Evolutionary conservation across 768 basidiomycete genomes (phyloP).

Genomic region (Pisolithus marmoratus): DNA sequence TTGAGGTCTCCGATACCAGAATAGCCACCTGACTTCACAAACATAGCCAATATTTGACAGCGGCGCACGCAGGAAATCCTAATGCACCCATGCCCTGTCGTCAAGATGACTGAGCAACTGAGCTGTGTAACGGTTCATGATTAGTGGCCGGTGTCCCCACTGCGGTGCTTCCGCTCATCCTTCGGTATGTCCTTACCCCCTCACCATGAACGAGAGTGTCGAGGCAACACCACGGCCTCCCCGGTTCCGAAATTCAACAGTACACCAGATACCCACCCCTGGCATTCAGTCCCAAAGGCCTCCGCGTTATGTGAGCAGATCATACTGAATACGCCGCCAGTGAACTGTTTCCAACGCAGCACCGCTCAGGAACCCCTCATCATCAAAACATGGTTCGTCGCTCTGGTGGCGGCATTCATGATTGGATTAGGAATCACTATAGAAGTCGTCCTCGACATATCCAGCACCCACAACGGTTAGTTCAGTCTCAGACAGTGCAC

Average conservation of each 20-base stretch:
- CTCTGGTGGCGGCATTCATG: constrained; percentile 38
- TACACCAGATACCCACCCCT: constrained; percentile 46
- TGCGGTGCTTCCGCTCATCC: too few species aligned
- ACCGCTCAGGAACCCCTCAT: constrained; percentile 22
- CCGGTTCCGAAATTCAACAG: constrained; percentile 37
- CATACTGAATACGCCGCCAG: not conserved
- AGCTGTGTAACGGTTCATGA: too few species aligned
- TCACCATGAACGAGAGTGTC: constrained; percentile 5
- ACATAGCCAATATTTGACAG: too few species aligned
- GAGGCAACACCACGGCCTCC: constrained; percentile 18
- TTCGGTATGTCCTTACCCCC: not conserved
- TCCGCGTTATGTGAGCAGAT: constrained; percentile 37
- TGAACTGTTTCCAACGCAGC: not conserved
- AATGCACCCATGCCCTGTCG: too few species aligned
- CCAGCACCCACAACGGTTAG: constrained; percentile 39
- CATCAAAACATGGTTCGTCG: constrained; percentile 34
- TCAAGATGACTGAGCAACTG: too few species aligned
- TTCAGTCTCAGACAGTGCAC: constrained; percentile 7
- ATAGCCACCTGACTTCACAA: too few species aligned
- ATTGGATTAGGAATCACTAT: constrained; percentile 42
- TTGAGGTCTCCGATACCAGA: too few species aligned
- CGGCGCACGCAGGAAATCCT: too few species aligned
- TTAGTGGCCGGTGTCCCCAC: too few species aligned
- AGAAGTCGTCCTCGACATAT: constrained; percentile 41
- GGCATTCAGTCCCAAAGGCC: constrained; percentile 27